Evolutionary conservation across 495 filamentous ascomycete species (phyloP), one percentile per base, ranked within the genome.

Genomic region (Penicillium alfredii): DNA sequence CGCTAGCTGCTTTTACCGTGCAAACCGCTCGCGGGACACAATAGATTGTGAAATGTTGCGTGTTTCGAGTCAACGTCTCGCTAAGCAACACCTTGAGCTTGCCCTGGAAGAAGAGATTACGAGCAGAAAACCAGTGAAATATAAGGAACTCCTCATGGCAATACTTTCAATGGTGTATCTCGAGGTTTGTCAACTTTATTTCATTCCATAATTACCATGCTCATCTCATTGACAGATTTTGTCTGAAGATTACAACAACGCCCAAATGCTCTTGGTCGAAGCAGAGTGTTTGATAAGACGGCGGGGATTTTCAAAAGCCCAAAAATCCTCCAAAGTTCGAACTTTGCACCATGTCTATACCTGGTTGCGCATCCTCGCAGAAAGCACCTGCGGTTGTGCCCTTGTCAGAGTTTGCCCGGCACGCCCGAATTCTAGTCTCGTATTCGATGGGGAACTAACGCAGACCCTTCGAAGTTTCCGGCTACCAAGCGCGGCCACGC

Each of bases 141-240:
- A 49, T 11, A 49, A 49, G 36, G 46, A 49, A 15, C 14, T 44
- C 5, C 32, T 49, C 0, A 38, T 49, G 27, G 36, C 35, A 1
- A 12, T 38, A 0, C 20, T 49, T 6, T 40, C 36, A 18, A 49
- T 34, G 35, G 20, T 40, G n/a, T 25, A 39, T 12, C 30, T 45
- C 8, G 30, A 33, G 36, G 42, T 45, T 11, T 18, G 20, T 14
- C 5, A n/a, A n/a, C n/a, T n/a, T n/a, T n/a, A n/a, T n/a, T n/a
- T n/a, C 18, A 34, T 27, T 10, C 18, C 2, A 31, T 6, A 9
- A 23, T 6, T 23, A n/a, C 11, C 10, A 8, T n/a, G 16, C 13
- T 1, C 12, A 11, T 2, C 8, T 27, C 6, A 23, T 9, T 6
- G 21, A 33, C 15, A 47, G 44, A 37, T 47, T 7, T 28, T 20